Evolutionary conservation across 2,329 filamentous ascomycete genomes (phyloP), one percentile per base, ranked within the genome.

Genomic region (Pseudogymnoascus sp.): DNA sequence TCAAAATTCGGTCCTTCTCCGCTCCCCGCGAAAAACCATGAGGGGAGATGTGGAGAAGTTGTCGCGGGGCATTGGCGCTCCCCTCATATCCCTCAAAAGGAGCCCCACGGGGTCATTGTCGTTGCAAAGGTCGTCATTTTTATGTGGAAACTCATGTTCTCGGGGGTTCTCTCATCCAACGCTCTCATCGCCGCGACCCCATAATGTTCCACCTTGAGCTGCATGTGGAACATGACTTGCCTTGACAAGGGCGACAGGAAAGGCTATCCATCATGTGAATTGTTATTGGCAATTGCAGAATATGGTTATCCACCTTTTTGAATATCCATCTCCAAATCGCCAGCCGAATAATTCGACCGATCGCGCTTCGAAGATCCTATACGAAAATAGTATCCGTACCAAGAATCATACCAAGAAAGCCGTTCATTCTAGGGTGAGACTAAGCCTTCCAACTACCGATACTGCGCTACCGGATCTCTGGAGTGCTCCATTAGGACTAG

Each of bases 381-480:
- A 55, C 48, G 48, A 31, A 33, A 33, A 21, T 33, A 12, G 13
- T n/a, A 5, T 18, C 48, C 27, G 5, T 33, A 55, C 48, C 48
- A 33, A 55, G 48, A 33, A 31, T 29, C 27, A 10, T 33, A 55
- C 48, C 48, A 33, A 55, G 48, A 33, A 31, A 33, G 9, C n/a
- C 29, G 48, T 9, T 21, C 29, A 15, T 18, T 55, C 48, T 55
- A 33, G 25, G 29, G 48, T 25, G 27, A 21, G n/a, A 55, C 48
- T 33, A 55, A 55, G 48, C 48, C n/a, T 55, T 55, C 48, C 48
- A 55, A 55, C 48, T 55, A 33, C 48, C 48, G 48, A 10, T 33
- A n/a, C 15, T 55, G 29, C 48, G 29, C 48, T 55, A 55, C 48
- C 48, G 29, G 48, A 55, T 33, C 48, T 55, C 27, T 12, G 2